A percentile compares a stretch with the other conserved stretches of the same genome.
phyloP scores from a whole-genome alignment of 2,329 filamentous ascomycete genomes.

The Tolypocladium amazonense region DNA sequence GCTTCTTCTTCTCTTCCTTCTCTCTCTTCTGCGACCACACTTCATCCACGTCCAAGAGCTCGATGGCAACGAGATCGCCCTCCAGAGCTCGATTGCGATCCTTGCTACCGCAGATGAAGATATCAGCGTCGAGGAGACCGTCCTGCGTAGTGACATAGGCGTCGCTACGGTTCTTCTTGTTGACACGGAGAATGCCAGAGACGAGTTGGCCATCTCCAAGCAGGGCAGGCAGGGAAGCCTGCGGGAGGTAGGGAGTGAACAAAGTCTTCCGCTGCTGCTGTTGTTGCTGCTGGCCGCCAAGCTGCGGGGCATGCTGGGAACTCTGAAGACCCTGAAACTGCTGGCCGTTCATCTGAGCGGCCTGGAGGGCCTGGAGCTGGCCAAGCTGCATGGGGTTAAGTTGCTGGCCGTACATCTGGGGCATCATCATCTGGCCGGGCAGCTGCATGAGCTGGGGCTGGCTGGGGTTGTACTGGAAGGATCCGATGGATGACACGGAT shows the following conservation, averaged over 20 bases:
- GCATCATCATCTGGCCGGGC: slow-evolving; percentile 77
- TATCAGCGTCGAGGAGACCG: slow-evolving; percentile 81
- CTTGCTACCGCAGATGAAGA: slow-evolving; percentile 99
- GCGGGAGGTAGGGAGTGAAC: slow-evolving; percentile 94
- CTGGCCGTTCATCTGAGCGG: slow-evolving; percentile 72
- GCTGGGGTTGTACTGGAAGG: slow-evolving; percentile 72
- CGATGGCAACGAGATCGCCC: slow-evolving; percentile 89
- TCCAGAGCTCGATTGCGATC: slow-evolving; percentile 95
- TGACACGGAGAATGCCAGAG: slow-evolving; percentile 90
- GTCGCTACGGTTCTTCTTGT: slow-evolving; percentile 99
- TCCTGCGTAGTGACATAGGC: slow-evolving; percentile 94
- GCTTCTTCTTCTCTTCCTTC: slow-evolving; percentile 99
- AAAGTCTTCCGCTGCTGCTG: slow-evolving; percentile 95
- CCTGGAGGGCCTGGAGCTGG: slow-evolving; percentile 87
- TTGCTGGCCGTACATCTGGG: slow-evolving; percentile 79
- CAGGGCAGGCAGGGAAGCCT: slow-evolving; percentile 84
- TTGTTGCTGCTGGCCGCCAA: slow-evolving; percentile 45
- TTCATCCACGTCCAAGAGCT: slow-evolving; percentile 94
- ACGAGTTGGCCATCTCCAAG: slow-evolving; percentile 89
- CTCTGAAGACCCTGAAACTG: slow-evolving; percentile 56
- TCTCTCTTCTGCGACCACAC: slow-evolving; percentile 98
- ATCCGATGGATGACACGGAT: slow-evolving; percentile 72
- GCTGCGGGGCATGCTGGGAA: slow-evolving; percentile 62
- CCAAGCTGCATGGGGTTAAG: slow-evolving; percentile 80
- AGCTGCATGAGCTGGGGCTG: slow-evolving; percentile 85